Evolutionary conservation across 2,329 filamentous ascomycete species (phyloP), one percentile per base, ranked within the genome.

Genomic region (Fusarium agapanthi): DNA sequence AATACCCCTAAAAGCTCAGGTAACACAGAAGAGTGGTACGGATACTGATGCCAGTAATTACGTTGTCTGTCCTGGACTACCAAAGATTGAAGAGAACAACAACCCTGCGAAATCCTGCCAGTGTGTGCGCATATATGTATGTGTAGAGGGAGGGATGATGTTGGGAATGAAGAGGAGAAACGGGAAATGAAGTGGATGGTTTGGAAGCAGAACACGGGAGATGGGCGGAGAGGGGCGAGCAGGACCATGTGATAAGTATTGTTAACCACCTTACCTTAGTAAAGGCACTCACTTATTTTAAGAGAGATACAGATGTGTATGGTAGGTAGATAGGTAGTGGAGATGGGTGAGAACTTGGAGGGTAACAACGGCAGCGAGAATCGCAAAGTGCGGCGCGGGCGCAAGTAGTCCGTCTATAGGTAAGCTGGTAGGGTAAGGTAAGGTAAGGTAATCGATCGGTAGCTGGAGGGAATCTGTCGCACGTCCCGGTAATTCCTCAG

Each of bases 91-190:
- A 43, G 26, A 54, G 37, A 38, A 50, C 43, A 58, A 63, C 61
- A 51, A 35, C 61, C 38, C 60, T 55, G 57, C 43, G 67, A 65
- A 26, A 59, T 40, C 40, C 51, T 63, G 56, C 30, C 65, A 62
- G 65, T 60, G 50, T 65, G 43, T 66, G 67, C 51, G 58, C 65
- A 60, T 48, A 55, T 61, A 28, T 47, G 28, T 18, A 18, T 28
- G 9, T 45, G 43, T 34, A 44, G 43, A 51, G 68, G 65, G 57
- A 74, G 60, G 67, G 61, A 66, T 62, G 69, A 63, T 54, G 48
- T 66, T 68, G 56, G 67, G 67, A 72, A 72, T 73, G 69, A 50
- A 65, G 48, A 54, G 61, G 44, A 67, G 60, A 70, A 58, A 75
- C 61, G 65, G 50, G 55, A 71, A 71, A 62, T 63, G 63, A 65